Evolutionary conservation across 805 yeast genomes (phyloP), one percentile per base, ranked within the genome.

Genomic region (Saccharomycopsis vini): DNA sequence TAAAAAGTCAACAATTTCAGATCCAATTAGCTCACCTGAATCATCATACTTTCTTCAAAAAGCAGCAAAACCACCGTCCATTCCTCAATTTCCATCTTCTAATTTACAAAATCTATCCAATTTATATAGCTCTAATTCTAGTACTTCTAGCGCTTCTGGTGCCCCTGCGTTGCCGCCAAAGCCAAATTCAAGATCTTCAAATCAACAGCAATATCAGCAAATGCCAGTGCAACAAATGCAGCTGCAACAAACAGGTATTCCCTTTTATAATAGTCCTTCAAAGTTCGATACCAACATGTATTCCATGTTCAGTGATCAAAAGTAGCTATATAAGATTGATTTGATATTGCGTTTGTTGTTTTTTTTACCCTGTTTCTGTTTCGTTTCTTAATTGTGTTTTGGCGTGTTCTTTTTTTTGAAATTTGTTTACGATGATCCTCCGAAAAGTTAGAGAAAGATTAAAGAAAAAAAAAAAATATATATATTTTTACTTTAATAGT

Each of bases 201-300:
- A 30, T n/a, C 44, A 21, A 40, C 51, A 52, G 32, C 52, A 36
- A 7, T 54, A 54, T 20, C 59, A 55, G 9, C 49, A 41, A 24
- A 44, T 47, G 21, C 60, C 57, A 12, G 55, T 54, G 20, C 55
- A 51, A 22, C 60, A 52, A 29, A 47, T 45, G 42, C 54, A 56
- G 6, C 29, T 32, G 10, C 60, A 56, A 24, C 59, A 57, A 31
- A 54, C 56, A 26, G 69, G 71, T 21, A 59, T 66, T 16, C 58
- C 62, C 2, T 70, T 72, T 47, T 74, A 73, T 50, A 64, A 64
- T 36, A 71, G 67, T 3, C 76, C 78, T 1, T 68, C 79, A 2
- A 73, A 69, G 3, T 74, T 66, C 53, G 70, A 72, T 55, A 69
- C 72, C 4, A 58, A 67, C 40, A 53, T 73, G 59, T 72, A 73